phyloP scores from a whole-genome alignment of 1,139 yeast genomes.

The Petasospora fabianii region DNA sequence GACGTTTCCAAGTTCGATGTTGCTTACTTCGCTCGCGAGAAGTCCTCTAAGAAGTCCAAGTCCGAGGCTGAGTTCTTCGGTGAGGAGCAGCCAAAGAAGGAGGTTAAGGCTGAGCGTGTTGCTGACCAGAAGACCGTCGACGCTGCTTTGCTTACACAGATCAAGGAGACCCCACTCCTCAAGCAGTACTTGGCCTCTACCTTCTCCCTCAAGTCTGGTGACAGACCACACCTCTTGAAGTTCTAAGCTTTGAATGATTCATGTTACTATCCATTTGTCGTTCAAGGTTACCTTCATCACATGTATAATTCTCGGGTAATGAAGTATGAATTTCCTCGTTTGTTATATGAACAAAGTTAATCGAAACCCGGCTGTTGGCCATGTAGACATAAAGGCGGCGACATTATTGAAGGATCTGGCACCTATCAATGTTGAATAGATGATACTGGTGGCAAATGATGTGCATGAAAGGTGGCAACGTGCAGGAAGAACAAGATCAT shows the following conservation, averaged over 20 bases:
- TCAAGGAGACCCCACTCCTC: slow-evolving; percentile 97
- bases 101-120: slow-evolving; percentile 88
- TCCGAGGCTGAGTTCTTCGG: slow-evolving; percentile 97
- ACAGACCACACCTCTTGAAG: slow-evolving; percentile 98
- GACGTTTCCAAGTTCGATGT: slow-evolving; percentile 91
- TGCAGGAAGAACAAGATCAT: too few relatives aligned
- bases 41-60: slow-evolving; percentile 70
- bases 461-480: slow-evolving; percentile 1
- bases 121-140: slow-evolving; percentile 98
- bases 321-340: slow-evolving; percentile 22
- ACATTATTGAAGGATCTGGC: too few relatives aligned
- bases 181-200: slow-evolving; percentile 96
- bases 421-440: too few relatives aligned
- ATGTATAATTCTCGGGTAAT: slow-evolving; percentile 26
- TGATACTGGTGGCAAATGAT: slow-evolving; percentile 8
- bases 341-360: slow-evolving; percentile 14
- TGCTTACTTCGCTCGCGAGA: slow-evolving; percentile 97
- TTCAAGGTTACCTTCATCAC: slow-evolving; percentile 2
- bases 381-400: background rate
- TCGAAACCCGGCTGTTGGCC: background rate
- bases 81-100: slow-evolving; percentile 69
- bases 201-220: slow-evolving; percentile 98
- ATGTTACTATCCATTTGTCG: slow-evolving; percentile 6
- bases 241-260: slow-evolving; percentile 50
- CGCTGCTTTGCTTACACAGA: slow-evolving; percentile 87